These are phyloP conservation scores for Tolypocladium inflatum DNA, from an alignment of 2,329 filamentous ascomycete species.

Conservation along the genomic window DNA sequence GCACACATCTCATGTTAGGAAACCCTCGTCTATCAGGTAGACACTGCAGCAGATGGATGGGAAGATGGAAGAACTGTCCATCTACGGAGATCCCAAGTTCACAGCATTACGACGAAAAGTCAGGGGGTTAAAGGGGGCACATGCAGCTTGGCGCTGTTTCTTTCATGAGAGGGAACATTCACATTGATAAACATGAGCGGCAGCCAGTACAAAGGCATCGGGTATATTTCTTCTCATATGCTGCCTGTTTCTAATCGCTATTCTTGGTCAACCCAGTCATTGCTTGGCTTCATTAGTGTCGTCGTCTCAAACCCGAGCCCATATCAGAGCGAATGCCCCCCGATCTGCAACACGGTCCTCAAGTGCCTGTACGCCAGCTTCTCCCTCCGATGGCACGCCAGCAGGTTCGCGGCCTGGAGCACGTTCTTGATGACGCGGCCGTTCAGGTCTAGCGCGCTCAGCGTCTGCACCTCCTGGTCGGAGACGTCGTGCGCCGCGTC, in stretches of 20 bases:
- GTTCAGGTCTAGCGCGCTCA: constrained; percentile 33
- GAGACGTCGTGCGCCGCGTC: constrained; percentile 18
- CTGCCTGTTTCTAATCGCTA: no score
- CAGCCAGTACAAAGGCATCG: not conserved
- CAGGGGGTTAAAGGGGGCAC: no score
- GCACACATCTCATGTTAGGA: no score
- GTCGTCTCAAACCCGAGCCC: no score
- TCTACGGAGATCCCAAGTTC: not conserved
- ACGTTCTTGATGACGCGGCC: constrained; percentile 42
- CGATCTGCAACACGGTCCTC: constrained; percentile 19
- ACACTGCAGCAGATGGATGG: not conserved
- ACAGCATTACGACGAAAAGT: not conserved
- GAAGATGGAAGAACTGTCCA: not conserved
- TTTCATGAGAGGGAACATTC: no score
- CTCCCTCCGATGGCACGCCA: constrained; percentile 21
- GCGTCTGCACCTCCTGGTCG: constrained; percentile 19
- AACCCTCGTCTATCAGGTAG: not conserved
- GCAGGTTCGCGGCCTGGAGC: constrained; percentile 25
- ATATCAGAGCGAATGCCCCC: constrained; percentile 12
- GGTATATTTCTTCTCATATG: not conserved
- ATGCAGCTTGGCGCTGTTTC: no score
- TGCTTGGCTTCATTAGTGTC: no score
- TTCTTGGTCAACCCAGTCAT: no score
- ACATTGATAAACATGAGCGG: no score
- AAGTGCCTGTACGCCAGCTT: constrained; percentile 18